Base-by-base conservation (phyloP, 441 rosid genomes). In the Euphorbia schlechtendalii region DNA sequence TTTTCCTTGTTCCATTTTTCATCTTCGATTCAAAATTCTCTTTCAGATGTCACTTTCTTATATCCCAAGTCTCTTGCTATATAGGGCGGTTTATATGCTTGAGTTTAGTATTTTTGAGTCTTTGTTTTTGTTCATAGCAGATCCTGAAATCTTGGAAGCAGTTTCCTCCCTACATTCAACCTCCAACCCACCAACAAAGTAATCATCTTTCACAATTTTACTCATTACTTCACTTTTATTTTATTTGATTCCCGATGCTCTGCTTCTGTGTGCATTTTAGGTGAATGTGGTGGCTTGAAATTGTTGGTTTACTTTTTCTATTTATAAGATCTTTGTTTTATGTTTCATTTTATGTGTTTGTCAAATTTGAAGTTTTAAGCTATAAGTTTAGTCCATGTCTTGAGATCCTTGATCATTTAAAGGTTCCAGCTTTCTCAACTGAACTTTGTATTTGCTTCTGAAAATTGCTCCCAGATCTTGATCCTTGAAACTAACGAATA, bases 1-100 rank as follows among this genome's bases (percentile, higher is more conserved):
- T 14, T 13, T 28, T 36, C 25, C 46, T 24, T 3, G 40, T 9
- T 24, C 18, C 8, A 14, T 3, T 14, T 27, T 28, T 36, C 45
- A 25, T 24, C 18, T n/a, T n/a, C n/a, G n/a, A n/a, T 20, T 18
- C 43, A 14, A 27, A 15, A 18, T 40, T 32, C 8, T 25, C 52
- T 32, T 34, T 15, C 53, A 59, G 21, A n/a, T 41, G 53, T 59
- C 9, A 22, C 18, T 73, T 78, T 64, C 83, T 83, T 77, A 82
- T 32, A 10, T 55, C 36, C 59, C 78, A 79, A 71, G 83, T 70
- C 66, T 75, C 79, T 48, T 59, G n/a, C 49, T 30, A 13, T 10
- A 5, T 4, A 45, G 27, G 15, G n/a, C 10, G 48, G 46, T 52
- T 8, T 45, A 9, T 20, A 2, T 20, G 14, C 11, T 38, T 48